Evolutionary conservation across 139 green algal genomes (phyloP), one percentile per base, ranked within the genome.

Genomic region (Dunaliella sp.): DNA sequence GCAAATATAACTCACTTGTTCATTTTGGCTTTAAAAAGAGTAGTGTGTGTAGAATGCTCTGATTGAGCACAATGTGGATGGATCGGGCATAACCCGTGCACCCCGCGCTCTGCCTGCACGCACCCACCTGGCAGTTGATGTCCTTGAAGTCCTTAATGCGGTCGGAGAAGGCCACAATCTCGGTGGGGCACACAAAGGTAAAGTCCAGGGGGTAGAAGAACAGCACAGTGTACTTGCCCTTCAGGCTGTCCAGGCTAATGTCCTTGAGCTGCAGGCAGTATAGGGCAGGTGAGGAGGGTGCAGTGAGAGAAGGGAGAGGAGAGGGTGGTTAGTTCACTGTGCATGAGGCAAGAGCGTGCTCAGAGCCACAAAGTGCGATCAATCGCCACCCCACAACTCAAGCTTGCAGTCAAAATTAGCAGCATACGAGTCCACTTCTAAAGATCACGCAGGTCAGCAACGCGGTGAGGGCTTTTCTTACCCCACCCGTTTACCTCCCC

Each of bases 151-250:
- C 97, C 1, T 92, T 91, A 81, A 98, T 87, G 81, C 96, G 94
- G 88, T 99, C 97, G 81, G 90, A 96, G 93, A 99, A 99, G 57
- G 97, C 97, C 25, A 94, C 96, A 90, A 99, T 99, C 92, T 99
- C 97, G 30, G 97, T 99, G 32, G 97, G 97, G 94, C 95, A 97
- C 57, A 97, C 88, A 77, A 94, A 94, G 0, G 91, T 94, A 88
- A 93, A 94, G 86, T 94, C 91, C 88, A 93, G 87, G 16, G 91
- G 91, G 88, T 99, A 99, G 94, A 99, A 99, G 93, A 99, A 99
- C 3, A 99, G 92, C 24, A 99, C 95, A 16, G 99, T 91, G 91
- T 99, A 99, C 93, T 99, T 99, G 81, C 95, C 92, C 89, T 93
- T 93, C 87, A 91, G 95, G 57, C 93, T 88, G 2, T 72, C 76